Evolutionary conservation across 139 green algal genomes (phyloP).

Genomic region (Pleodorina starrii): DNA sequence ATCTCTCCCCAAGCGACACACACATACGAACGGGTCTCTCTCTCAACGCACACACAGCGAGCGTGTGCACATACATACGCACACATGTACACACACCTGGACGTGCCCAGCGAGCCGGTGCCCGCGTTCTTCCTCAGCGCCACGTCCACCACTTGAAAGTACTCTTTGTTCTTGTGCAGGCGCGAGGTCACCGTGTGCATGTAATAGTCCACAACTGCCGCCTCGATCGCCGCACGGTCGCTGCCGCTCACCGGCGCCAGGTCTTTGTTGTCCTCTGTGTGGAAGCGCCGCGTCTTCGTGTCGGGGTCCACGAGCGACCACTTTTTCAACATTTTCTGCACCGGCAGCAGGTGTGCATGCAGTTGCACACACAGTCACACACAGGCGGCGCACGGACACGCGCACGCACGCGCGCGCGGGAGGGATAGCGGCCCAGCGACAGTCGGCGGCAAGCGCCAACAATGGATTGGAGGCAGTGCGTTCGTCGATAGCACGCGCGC

Average conservation of each 20-base stretch:
- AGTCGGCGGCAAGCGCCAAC: too few species aligned
- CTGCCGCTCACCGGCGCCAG: neutral
- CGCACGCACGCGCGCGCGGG: too few species aligned
- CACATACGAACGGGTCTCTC: neutral
- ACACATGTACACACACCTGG: neutral
- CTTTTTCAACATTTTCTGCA: conserved; percentile 24
- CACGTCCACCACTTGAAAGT: neutral
- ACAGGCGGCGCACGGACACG: too few species aligned
- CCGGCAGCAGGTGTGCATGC: neutral
- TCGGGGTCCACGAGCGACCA: neutral
- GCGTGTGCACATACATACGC: neutral
- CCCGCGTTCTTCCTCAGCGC: neutral
- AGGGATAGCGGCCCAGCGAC: too few species aligned
- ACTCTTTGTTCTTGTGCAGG: neutral
- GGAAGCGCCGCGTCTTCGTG: neutral
- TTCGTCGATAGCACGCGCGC: too few species aligned
- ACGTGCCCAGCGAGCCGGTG: conserved; percentile 18
- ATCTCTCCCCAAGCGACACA: too few species aligned
- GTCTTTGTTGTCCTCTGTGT: neutral
- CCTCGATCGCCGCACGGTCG: neutral
- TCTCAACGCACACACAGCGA: neutral
- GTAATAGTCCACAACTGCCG: neutral
- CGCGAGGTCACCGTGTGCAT: neutral
- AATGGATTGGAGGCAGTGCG: too few species aligned
- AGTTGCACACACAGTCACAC: too few species aligned